Conservation (phyloP, 192 early-diverging fungal species). For the Entrophospora sp. region DNA sequence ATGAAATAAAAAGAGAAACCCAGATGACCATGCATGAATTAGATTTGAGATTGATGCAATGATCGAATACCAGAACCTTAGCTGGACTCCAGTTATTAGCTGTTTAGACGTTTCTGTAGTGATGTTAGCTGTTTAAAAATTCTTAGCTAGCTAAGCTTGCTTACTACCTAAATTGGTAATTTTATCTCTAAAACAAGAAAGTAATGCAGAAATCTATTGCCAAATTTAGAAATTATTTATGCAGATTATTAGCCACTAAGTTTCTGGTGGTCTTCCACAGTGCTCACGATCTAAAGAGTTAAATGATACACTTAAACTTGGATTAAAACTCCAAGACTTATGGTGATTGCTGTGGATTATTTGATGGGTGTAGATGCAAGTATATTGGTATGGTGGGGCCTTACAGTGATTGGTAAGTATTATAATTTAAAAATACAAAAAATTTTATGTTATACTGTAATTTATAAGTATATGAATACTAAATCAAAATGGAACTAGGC, state of each 20-base stretch:
- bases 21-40: constrained; percentile 14
- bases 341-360: constrained; percentile 15
- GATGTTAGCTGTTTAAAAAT: too few relatives aligned
- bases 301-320: constrained; percentile 20
- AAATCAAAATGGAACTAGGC: constrained; percentile 17
- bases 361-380: constrained; percentile 10
- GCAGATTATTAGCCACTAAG: too few relatives aligned
- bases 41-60: constrained; percentile 21
- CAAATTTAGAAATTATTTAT: too few relatives aligned
- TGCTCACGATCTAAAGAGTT: constrained; percentile 21
- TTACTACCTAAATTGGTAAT: too few relatives aligned
- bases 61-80: constrained; percentile 22
- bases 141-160: too few relatives aligned
- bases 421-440: constrained; percentile 7
- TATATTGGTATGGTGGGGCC: constrained; percentile 16
- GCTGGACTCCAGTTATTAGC: constrained; percentile 18
- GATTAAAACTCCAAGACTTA: constrained; percentile 17
- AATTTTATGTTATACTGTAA: constrained; percentile 11
- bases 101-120: too few relatives aligned
- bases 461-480: constrained; percentile 1
- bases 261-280: constrained; percentile 22
- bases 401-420: constrained; percentile 23
- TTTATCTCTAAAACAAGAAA: too few relatives aligned
- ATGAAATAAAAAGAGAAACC: constrained; percentile 21
- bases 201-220: too few relatives aligned